Conservation (phyloP, 2,329 filamentous ascomycete genomes). For the Furcasterigmium sp. region DNA sequence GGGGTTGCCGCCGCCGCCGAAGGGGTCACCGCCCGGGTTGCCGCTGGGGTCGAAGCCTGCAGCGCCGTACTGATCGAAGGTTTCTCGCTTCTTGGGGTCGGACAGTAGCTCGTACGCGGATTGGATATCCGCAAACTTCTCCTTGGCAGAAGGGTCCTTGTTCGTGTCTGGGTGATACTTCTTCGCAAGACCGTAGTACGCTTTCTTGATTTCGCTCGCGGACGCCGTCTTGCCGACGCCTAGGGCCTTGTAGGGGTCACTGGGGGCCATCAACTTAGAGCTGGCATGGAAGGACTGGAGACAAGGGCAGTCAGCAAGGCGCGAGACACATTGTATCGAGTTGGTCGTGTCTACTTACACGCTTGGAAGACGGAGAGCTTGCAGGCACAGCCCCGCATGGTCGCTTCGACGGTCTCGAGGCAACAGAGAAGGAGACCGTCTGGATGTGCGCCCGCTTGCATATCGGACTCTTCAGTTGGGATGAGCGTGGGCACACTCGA, state of each 20-base stretch:
- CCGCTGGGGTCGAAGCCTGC: slow-evolving; percentile 80
- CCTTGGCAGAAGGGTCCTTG: slow-evolving; percentile 89
- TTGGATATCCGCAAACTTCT: slow-evolving; percentile 90
- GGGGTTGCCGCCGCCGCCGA: slow-evolving; percentile 59
- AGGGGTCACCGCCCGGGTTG: slow-evolving; percentile 53
- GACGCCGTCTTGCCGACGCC: slow-evolving; percentile 81
- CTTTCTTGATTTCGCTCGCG: slow-evolving; percentile 89
- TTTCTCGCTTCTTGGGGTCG: slow-evolving; percentile 87
- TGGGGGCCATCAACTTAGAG: slow-evolving; percentile 40
- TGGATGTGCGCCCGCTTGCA: slow-evolving; percentile 24
- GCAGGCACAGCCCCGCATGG: slow-evolving; percentile 19
- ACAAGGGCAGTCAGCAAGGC: slow-evolving; percentile 1
- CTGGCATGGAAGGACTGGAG: slow-evolving; percentile 58
- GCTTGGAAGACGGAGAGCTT: slow-evolving; percentile 16
- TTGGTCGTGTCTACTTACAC: slow-evolving; percentile 9
- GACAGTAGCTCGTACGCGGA: slow-evolving; percentile 90
- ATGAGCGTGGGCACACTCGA: slow-evolving; percentile 28
- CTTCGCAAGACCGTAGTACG: slow-evolving; percentile 95
- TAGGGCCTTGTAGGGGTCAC: slow-evolving; percentile 83
- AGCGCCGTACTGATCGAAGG: slow-evolving; percentile 85
- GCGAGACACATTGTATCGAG: no score
- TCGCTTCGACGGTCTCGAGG: slow-evolving; percentile 6
- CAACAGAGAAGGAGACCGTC: slow-evolving; percentile 6
- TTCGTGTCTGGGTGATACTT: slow-evolving; percentile 98
- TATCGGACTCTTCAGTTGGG: slow-evolving; percentile 33